A percentile compares a stretch with the other conserved stretches of the same genome.
Conservation (phyloP, 805 yeast species). For the Saccharomyces paradoxus region DNA sequence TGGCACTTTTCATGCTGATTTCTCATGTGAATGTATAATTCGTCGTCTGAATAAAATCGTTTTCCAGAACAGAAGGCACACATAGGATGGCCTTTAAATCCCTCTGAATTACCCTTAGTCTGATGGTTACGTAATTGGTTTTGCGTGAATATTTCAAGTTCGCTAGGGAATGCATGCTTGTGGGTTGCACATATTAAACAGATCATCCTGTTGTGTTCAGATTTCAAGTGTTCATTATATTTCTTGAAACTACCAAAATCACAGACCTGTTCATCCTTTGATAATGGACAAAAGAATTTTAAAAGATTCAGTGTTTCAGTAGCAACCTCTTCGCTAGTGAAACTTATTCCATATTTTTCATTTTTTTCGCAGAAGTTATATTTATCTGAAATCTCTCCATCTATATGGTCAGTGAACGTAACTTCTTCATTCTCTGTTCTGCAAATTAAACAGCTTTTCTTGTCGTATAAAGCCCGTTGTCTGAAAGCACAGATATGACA, state of each 20-base stretch:
- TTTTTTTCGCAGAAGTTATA: slow-evolving; percentile 31
- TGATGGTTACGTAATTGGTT: slow-evolving; percentile 65
- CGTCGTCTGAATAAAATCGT: slow-evolving; percentile 84
- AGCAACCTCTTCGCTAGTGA: slow-evolving; percentile 45
- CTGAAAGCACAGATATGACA: slow-evolving; percentile 80
- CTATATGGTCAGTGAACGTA: slow-evolving; percentile 46
- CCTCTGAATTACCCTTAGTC: slow-evolving; percentile 61
- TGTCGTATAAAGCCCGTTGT: slow-evolving; percentile 71
- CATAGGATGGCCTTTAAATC: slow-evolving; percentile 82
- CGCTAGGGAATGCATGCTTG: slow-evolving; percentile 70
- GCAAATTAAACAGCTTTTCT: slow-evolving; percentile 73
- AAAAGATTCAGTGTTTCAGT: slow-evolving; percentile 45
- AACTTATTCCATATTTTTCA: slow-evolving; percentile 47
- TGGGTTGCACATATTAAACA: slow-evolving; percentile 74
- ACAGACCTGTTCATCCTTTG: slow-evolving; percentile 20
- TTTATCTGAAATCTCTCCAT: slow-evolving; percentile 34
- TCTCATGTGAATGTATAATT: slow-evolving; percentile 71
- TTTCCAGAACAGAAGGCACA: slow-evolving; percentile 72
- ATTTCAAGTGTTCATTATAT: slow-evolving; percentile 56
- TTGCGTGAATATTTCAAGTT: slow-evolving; percentile 52
- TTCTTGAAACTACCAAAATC: slow-evolving; percentile 44
- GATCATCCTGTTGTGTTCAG: slow-evolving; percentile 51
- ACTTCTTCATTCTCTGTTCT: slow-evolving; percentile 57
- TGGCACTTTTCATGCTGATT: slow-evolving; percentile 82
- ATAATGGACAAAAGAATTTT: slow-evolving; percentile 47